Evolutionary conservation across 495 filamentous ascomycete species (phyloP), one percentile per base, ranked within the genome.

Genomic region (Podospora pseudoanserina): DNA sequence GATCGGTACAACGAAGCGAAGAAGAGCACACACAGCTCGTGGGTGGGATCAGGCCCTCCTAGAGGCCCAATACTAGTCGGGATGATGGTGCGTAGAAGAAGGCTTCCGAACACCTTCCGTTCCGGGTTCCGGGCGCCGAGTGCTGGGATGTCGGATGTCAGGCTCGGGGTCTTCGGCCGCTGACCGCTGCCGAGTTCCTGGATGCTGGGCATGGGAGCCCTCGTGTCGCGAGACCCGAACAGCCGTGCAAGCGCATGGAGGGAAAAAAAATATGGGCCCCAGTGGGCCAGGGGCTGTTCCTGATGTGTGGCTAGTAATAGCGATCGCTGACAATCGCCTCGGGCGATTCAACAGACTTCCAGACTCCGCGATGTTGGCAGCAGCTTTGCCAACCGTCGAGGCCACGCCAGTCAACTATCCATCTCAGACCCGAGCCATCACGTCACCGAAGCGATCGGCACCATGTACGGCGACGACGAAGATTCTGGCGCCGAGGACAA

Each of bases 401-500:
- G 85, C 67, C 85, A 87, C 78, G 82, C 70, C 64, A 81, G 76
- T 71, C 83, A 85, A 74, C 82, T 86, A 54, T 87, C 85, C 65
- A 86, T 87, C 71, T 86, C 84, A 66, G 85, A 87, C 73, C 80
- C 84, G 28, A 92, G 87, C 78, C 94, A 98, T 83, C 95, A 99
- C 87, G 94, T 97, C 76, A 99, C 95, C 53, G 95, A 99, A 76
- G 92, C 94, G 59, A 97, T 99, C 75, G 94, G 93, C 53, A 92
- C 95, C 75, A 89, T 97, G 89, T 99, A 99, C 80, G 92, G 91
- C 76, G 89, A 92, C 74, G 81, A 80, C 64, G 81, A 80, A 62
- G 77, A 80, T 66, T 74, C 79, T 27, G 79, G 73, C 23, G 74
- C 79, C 57, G 78, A 79, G 78, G 71, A 87, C 80, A 72, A 72